Evolutionary conservation across 164 flowering plant genomes (phyloP).

Genomic region (Liquidambar formosana): DNA sequence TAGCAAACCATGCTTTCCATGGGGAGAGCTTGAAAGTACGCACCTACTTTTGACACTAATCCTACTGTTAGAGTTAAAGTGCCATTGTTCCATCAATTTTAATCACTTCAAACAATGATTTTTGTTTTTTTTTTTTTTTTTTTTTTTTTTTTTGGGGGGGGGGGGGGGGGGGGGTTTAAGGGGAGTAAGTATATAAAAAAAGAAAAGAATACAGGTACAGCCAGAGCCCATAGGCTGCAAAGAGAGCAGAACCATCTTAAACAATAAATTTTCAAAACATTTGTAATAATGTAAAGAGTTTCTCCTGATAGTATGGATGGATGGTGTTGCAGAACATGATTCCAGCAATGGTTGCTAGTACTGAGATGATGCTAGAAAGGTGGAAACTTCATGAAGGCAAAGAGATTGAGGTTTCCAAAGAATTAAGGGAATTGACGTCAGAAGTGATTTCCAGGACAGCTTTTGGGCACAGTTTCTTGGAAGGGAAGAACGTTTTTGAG

Average conservation of each 20-base stretch:
- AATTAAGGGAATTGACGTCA: conserved; percentile 42
- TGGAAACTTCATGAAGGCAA: conserved; percentile 43
- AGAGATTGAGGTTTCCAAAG: conserved; percentile 49
- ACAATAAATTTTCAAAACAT: no score
- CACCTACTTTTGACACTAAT: no score
- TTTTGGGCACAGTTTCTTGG: conserved; percentile 50
- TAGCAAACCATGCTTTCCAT: conserved; percentile 43
- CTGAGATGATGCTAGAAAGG: conserved; percentile 38
- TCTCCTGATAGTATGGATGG: no score
- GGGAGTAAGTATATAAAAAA: background rate
- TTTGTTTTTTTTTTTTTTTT: background rate
- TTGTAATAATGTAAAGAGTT: no score
- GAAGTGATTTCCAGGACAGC: conserved; percentile 56
- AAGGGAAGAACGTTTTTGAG: conserved; percentile 46
- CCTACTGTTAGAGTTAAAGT: no score
- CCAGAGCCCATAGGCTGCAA: no score
- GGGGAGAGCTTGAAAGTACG: conserved; percentile 39
- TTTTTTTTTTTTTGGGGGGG: no score
- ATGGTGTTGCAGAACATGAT: conserved; percentile 31
- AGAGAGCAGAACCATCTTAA: no score
- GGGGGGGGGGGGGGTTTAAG: no score
- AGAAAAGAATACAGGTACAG: no score
- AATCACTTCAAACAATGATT: no score
- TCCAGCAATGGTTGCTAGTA: conserved; percentile 35
- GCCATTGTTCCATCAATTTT: no score